These are phyloP conservation scores for Exophiala lecanii-corni DNA, from an alignment of 2,329 filamentous ascomycete genomes.

Conservation along the genomic window DNA sequence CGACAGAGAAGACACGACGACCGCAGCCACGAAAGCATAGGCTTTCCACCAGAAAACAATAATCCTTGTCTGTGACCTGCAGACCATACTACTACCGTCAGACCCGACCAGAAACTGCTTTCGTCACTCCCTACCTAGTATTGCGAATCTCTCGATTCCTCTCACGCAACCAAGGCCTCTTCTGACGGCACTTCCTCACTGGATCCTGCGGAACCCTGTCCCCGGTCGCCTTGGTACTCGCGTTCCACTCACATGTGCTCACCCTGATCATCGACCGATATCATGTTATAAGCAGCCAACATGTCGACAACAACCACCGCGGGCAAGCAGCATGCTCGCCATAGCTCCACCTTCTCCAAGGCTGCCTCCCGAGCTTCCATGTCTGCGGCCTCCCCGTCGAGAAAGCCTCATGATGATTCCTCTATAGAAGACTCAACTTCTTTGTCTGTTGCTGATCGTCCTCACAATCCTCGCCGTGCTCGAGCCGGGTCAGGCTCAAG, in stretches of 20 bases:
- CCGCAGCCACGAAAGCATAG: too few species aligned
- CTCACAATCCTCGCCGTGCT: slow-evolving; percentile 14
- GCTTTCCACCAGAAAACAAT: too few species aligned
- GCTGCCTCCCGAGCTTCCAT: slow-evolving; percentile 9
- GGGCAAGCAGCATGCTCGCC: slow-evolving; percentile 20
- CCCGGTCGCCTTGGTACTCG: too few species aligned
- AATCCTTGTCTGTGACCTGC: too few species aligned
- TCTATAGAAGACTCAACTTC: slow-evolving; percentile 14
- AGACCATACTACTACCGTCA: too few species aligned
- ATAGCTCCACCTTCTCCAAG: slow-evolving; percentile 16
- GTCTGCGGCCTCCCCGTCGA: slow-evolving; percentile 15
- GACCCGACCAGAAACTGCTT: too few species aligned
- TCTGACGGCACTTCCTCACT: not conserved
- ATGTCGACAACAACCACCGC: slow-evolving; percentile 16
- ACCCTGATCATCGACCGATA: slow-evolving; percentile 12
- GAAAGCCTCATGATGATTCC: slow-evolving; percentile 17
- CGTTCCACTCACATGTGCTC: slow-evolving; percentile 11
- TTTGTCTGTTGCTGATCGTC: slow-evolving; percentile 19
- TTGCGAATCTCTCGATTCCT: not conserved
- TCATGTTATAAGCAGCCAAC: slow-evolving; percentile 13
- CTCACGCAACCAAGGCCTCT: slow-evolving; percentile 7
- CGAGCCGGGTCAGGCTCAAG: slow-evolving; percentile 23
- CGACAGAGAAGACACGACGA: too few species aligned
- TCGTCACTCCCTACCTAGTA: not conserved
- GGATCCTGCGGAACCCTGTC: slow-evolving; percentile 2